Base-by-base conservation (phyloP, 148 eudicot genomes). In the Diospyros lotus region DNA sequence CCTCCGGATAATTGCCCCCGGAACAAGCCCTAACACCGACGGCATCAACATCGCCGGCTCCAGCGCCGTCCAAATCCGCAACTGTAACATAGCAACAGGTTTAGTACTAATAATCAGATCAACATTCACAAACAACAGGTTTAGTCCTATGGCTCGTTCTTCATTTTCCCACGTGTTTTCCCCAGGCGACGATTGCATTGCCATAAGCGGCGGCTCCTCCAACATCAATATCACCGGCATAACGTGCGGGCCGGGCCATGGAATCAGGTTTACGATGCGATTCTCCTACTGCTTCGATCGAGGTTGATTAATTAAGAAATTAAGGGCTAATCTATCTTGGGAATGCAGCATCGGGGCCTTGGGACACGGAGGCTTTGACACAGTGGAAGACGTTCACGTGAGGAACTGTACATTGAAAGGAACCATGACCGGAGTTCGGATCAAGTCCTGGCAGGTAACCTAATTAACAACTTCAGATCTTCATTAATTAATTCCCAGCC, bases 231-330 rank as follows among this genome's bases (percentile, higher is more conserved):
- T 86, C 71, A 74, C 56, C n/a, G 81, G 82, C 9, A 60, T 86
- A 14, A 62, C 74, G 64, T 86, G 89, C 65, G 87, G 85, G 64
- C 89, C 87, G 54, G 89, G 89, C 41, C 87, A 86, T 73, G 89
- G 89, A 15, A 86, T 84, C 46, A 84, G 89, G 87, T 86, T 59
- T 66, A 63, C 50, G 9, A 10, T 15, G 39, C 9, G 43, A 1
- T 4, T 40, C 4, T 69, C 7, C 4, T 7, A 48, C 52, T 48
- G 10, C 38, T 5, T 6, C 3, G 28, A 28, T 28, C 28, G 28
- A 28, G 28, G 0, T 28, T 28, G 28, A 28, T 28, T 28, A 28
- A 28, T 28, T 28, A 28, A 28, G 28, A 28, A 28, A 41, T 56
- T 10, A 7, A 58, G 65, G 50, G 68, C 68, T 58, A 48, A 4